These are phyloP conservation scores for Backusella tuberculispora DNA, from an alignment of 192 early-diverging fungal genomes.

Conservation along the genomic window DNA sequence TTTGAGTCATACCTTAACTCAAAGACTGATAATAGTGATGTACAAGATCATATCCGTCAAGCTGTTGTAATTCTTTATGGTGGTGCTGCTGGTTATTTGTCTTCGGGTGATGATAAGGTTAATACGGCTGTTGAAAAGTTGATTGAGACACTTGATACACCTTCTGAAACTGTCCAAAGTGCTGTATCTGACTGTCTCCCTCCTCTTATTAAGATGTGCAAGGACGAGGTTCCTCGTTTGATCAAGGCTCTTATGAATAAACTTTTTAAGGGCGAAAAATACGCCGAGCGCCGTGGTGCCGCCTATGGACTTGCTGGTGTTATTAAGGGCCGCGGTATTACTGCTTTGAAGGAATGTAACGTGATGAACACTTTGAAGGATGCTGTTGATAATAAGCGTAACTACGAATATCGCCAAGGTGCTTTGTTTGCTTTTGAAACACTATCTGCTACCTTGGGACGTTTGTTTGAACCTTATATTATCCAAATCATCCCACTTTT, in stretches of 20 bases:
- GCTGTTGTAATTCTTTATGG: conserved; percentile 92
- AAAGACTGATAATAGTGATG: conserved; percentile 65
- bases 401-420: conserved; percentile 80
- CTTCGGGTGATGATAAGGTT: conserved; percentile 71
- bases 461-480: conserved; percentile 96
- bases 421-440: conserved; percentile 95
- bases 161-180: conserved; percentile 92
- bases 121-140: conserved; percentile 84
- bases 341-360: conserved; percentile 80
- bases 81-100: conserved; percentile 87
- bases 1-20: conserved; percentile 82
- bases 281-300: conserved; percentile 88
- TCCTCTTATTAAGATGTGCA: conserved; percentile 80
- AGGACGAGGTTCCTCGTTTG: conserved; percentile 59
- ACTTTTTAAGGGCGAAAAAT: conserved; percentile 75
- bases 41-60: conserved; percentile 89
- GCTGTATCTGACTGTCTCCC: conserved; percentile 95
- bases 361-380: conserved; percentile 85
- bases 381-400: conserved; percentile 79
- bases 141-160: conserved; percentile 88
- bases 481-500: conserved; percentile 92
- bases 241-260: conserved; percentile 68
- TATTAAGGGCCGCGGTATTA: conserved; percentile 89
- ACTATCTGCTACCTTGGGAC: conserved; percentile 79
- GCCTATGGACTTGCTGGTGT: conserved; percentile 96